These are phyloP conservation scores for Aurinia saxatilis DNA, from an alignment of 345 rosid genomes.

Conservation along the genomic window DNA sequence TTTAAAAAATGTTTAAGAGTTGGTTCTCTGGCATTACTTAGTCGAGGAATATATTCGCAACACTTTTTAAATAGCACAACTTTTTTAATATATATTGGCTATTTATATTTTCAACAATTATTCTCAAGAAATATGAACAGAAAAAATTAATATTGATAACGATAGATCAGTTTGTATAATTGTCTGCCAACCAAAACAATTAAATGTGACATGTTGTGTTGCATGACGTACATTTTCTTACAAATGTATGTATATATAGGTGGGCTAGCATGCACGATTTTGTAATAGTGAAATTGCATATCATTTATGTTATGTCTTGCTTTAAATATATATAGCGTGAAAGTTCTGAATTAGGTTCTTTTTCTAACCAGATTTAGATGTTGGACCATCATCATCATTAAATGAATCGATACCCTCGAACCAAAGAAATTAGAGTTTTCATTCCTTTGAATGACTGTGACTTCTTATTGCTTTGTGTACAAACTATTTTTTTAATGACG, in stretches of 20 bases:
- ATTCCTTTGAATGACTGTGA: too few relatives aligned
- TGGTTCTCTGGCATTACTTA: not conserved
- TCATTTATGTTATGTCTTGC: too few relatives aligned
- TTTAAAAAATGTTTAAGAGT: not conserved
- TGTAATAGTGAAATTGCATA: not conserved
- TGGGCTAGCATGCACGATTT: not conserved
- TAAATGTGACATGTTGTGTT: not conserved
- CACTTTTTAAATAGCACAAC: not conserved
- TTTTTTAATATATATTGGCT: not conserved
- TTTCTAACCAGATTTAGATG: too few relatives aligned
- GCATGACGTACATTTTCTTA: not conserved
- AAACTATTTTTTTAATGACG: too few relatives aligned
- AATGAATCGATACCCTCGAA: too few relatives aligned
- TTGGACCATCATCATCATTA: too few relatives aligned
- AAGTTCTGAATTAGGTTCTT: too few relatives aligned
- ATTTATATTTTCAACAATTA: not conserved
- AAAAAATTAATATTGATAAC: not conserved
- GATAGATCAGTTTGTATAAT: not conserved
- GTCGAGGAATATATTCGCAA: not conserved
- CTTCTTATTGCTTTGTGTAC: too few relatives aligned
- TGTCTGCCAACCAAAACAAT: constrained; percentile 1
- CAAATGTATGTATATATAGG: not conserved
- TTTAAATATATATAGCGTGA: too few relatives aligned
- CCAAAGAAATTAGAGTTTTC: too few relatives aligned
- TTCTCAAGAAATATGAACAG: not conserved